phyloP scores from a whole-genome alignment of 2,329 filamentous ascomycete genomes.

The Achaetomium macrosporum region DNA sequence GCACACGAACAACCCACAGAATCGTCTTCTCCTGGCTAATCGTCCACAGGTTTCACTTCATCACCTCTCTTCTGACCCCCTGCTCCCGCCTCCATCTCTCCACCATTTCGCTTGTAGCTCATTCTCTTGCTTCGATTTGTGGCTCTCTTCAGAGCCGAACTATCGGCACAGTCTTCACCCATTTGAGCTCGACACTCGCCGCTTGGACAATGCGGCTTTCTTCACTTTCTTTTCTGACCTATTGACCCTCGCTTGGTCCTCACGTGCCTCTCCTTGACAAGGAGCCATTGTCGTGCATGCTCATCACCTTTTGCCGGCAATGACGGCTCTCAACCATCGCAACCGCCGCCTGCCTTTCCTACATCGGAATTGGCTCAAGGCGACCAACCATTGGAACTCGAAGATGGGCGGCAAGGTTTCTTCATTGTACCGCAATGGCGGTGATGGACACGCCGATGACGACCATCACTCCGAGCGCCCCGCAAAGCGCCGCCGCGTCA shows the following conservation, averaged over 20 bases:
- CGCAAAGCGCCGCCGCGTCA: constrained; percentile 46
- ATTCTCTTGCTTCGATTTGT: not conserved
- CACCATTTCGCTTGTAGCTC: not conserved
- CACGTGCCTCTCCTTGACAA: too few species aligned
- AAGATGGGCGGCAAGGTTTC: constrained; percentile 41
- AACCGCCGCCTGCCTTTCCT: constrained; percentile 49
- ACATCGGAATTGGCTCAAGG: constrained; percentile 48
- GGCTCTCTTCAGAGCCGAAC: not conserved
- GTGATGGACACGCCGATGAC: constrained; percentile 19
- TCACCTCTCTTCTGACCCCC: too few species aligned
- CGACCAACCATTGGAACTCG: constrained; percentile 39
- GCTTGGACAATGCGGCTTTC: constrained; percentile 6
- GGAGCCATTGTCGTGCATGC: constrained; percentile 7
- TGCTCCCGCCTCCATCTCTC: not conserved
- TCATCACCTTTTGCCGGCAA: constrained; percentile 31
- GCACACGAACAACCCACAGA: too few species aligned
- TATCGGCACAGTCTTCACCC: not conserved
- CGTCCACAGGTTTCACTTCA: too few species aligned
- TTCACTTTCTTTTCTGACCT: not conserved
- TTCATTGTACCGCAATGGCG: constrained; percentile 32
- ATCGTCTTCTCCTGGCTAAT: too few species aligned
- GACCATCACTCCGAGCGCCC: constrained; percentile 37
- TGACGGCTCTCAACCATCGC: constrained; percentile 43
- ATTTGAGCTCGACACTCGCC: not conserved
- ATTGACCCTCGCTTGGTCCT: constrained; percentile 1